Evolutionary conservation across 768 basidiomycete species (phyloP), one percentile per base, ranked within the genome.

Genomic region (Pulveroboletus sp.): DNA sequence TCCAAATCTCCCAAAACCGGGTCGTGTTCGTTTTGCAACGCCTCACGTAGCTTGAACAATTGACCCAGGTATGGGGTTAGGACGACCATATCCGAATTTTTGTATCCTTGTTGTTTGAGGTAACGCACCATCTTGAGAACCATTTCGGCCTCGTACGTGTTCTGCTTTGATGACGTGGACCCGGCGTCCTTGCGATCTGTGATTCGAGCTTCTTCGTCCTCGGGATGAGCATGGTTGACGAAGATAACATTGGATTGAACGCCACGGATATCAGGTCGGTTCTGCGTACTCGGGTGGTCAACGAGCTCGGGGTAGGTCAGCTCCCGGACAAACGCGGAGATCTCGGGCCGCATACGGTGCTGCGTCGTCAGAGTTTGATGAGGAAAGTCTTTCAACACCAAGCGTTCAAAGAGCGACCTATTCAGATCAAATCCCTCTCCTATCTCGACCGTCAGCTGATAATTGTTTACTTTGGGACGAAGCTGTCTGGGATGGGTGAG

Each of bases 301-400:
- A 68, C 45, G n/a, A 88, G 78, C 25, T 84, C 81, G 0, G 82
- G 83, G 53, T 88, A 87, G 0, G 85, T 87, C 17, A 88, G 70
- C 13, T 70, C 55, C 12, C 85, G 76, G 34, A 88, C 72, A 24
- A 86, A 71, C 0, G 73, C 59, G 9, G 86, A 84, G n/a, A 87
- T 87, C 57, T 87, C 85, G 0, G 85, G 86, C 3, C 85, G 70
- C 85, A 87, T 87, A 6, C 85, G 79, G 56, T 88, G 85, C 49
- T 88, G 85, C 33, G 73, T 61, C 1, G 59, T 55, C 14, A 88
- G 72, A 0, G 75, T 80, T 47, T 68, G 57, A 57, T 87, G 86
- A 3, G 85, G 85, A 53, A 80, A 87, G 0, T 73, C 77, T 51
- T 76, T 75, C 6, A 80, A 57, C 21, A 86, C 79, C 7, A 87